Conservation (phyloP, 2,329 filamentous ascomycete species). For the Stagonosporopsis cucurbitacearum region DNA sequence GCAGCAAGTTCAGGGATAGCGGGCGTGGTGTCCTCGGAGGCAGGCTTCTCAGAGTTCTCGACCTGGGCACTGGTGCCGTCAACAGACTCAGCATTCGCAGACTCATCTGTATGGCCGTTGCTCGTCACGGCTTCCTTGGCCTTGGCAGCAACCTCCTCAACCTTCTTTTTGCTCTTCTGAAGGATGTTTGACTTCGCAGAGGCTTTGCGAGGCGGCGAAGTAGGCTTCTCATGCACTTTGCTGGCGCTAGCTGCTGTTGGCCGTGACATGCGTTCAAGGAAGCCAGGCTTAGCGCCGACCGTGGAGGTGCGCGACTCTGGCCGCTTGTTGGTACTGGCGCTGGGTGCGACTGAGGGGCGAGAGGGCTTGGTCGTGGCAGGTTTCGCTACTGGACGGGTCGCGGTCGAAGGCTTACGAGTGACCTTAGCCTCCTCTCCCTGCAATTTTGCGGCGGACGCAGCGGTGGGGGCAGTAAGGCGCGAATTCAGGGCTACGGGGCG, state of each 20-base stretch:
- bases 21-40: background rate
- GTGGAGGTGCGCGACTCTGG: slow-evolving; percentile 56
- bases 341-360: slow-evolving; percentile 47
- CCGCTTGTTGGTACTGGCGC: slow-evolving; percentile 54
- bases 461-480: slow-evolving; percentile 72
- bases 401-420: slow-evolving; percentile 47
- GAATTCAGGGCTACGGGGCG: slow-evolving; percentile 70
- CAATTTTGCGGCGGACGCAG: slow-evolving; percentile 70
- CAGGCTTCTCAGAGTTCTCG: slow-evolving; percentile 2
- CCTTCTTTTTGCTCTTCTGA: slow-evolving; percentile 48
- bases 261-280: slow-evolving; percentile 82
- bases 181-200: slow-evolving; percentile 31
- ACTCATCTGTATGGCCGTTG: slow-evolving; percentile 31
- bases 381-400: slow-evolving; percentile 40
- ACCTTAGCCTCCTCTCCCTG: slow-evolving; percentile 43
- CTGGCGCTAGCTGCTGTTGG: slow-evolving; percentile 73
- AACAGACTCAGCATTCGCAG: slow-evolving; percentile 15
- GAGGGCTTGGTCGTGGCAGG: slow-evolving; percentile 39
- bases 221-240: slow-evolving; percentile 69
- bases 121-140: slow-evolving; percentile 43
- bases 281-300: slow-evolving; percentile 67
- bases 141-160: slow-evolving; percentile 43
- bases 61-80: slow-evolving; percentile 3
- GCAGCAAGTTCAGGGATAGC: slow-evolving; percentile 4
- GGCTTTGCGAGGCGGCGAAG: slow-evolving; percentile 45